Base-by-base conservation (phyloP, 345 rosid genomes). In the Sonneratia alba region DNA sequence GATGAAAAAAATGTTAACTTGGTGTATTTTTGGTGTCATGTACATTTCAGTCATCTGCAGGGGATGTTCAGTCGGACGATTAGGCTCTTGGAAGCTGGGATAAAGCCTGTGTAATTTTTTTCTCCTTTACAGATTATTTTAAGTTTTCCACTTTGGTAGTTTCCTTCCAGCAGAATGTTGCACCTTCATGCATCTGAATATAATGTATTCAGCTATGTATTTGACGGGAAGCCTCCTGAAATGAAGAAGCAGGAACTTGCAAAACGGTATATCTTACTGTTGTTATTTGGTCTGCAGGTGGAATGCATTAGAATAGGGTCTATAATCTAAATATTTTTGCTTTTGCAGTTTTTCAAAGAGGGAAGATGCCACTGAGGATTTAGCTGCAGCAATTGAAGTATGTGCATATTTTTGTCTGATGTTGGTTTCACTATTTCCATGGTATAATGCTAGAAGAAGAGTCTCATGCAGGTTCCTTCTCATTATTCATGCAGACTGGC, bases 71-170 rank as follows among this genome's bases (percentile, higher is more conserved):
- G 71, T 71, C 86, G 97, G 70, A 95, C 99, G 8, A 90, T 92
- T 79, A 89, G 97, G 78, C 97, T 95, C 71, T 89, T 95, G 42
- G 99, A 92, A 80, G 84, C 99, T 73, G 99, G 99, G 76, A 92
- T 95, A 42, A 90, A 95, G 85, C 97, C 99, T 69, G 87, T 87
- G 97, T 90, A 91, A 81, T 73, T 77, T 51, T 19, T 70, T 76
- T 55, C n/a, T 63, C 11, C 45, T 4, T 2, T 42, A 13, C 38
- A 14, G 2, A 57, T 13, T 34, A 32, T 4, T 62, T 61, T 14
- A 27, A 24, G 36, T 24, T 61, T 27, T 61, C 38, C 22, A 27
- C 18, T 27, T 76, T 70, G 51, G 1, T 2, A 36, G 11, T 62
- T 74, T 62, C 65, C n/a, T 56, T 67, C 70, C 27, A 68, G n/a